Evolutionary conservation across 176 grass and related monocot species (phyloP).

Genomic region (Oryza meridionalis): DNA sequence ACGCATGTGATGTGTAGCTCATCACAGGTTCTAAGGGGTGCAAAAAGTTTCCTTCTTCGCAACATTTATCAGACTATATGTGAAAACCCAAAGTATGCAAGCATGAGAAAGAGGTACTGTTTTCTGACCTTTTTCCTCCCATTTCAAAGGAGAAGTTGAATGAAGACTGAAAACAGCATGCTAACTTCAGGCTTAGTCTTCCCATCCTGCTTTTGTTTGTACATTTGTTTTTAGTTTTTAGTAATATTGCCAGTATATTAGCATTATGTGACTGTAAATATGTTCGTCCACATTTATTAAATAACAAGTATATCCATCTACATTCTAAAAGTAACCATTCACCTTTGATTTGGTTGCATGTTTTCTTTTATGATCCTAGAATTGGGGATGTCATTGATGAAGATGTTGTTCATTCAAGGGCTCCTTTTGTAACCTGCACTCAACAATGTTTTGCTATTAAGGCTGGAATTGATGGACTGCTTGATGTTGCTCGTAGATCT

Average conservation of each 20-base stretch:
- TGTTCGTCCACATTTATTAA: neutral
- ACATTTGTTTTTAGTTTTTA: slow-evolving; percentile 17
- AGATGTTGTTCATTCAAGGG: slow-evolving; percentile 94
- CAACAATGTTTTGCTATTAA: slow-evolving; percentile 97
- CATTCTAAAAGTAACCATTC: slow-evolving; percentile 25
- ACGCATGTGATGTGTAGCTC: slow-evolving; percentile 23
- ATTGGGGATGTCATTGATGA: slow-evolving; percentile 84
- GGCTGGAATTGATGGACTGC: slow-evolving; percentile 82
- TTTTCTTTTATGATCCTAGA: slow-evolving; percentile 59
- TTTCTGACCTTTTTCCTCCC: slow-evolving; percentile 18
- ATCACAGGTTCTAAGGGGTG: slow-evolving; percentile 81
- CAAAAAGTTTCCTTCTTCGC: slow-evolving; percentile 87
- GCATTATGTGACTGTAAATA: neutral
- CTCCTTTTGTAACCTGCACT: slow-evolving; percentile 92
- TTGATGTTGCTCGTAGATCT: slow-evolving; percentile 87
- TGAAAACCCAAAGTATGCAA: slow-evolving; percentile 82
- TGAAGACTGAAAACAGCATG: neutral
- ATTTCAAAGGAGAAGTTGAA: slow-evolving; percentile 33
- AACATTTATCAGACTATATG: slow-evolving; percentile 92
- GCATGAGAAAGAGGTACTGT: slow-evolving; percentile 79
- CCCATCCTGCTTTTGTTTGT: slow-evolving; percentile 4
- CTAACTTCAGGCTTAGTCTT: neutral
- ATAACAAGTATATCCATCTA: slow-evolving; percentile 30
- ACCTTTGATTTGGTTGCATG: slow-evolving; percentile 37
- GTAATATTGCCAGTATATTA: slow-evolving; percentile 19